Percentiles rank a stretch among this genome's conserved stretches.
Conservation (phyloP, 2,329 filamentous ascomycete species). For the Rutstroemia sp. region DNA sequence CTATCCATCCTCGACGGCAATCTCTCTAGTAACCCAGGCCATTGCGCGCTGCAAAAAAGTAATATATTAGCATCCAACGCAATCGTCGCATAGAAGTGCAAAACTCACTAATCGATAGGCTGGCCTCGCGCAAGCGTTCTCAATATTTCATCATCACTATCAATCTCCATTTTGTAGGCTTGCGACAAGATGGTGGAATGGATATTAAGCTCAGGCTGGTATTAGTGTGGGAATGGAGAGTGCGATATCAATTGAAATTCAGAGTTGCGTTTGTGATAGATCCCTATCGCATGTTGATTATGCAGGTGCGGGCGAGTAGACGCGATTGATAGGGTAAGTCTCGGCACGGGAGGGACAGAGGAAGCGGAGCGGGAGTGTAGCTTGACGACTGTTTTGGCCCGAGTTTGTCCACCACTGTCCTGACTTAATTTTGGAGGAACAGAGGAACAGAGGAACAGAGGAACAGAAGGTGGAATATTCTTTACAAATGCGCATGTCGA, state of each 20-base stretch:
- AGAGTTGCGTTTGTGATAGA: not conserved
- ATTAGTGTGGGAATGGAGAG: not conserved
- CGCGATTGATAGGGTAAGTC: no score
- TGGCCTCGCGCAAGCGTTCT: constrained; percentile 42
- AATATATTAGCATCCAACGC: not conserved
- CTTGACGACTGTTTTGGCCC: no score
- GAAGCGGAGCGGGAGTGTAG: no score
- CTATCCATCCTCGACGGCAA: constrained; percentile 33
- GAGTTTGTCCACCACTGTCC: no score
- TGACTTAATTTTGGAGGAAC: no score
- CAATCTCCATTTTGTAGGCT: constrained; percentile 44
- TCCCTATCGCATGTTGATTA: not conserved
- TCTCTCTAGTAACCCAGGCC: constrained; percentile 33
- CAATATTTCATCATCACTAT: constrained; percentile 38
- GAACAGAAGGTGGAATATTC: no score
- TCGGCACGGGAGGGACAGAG: no score
- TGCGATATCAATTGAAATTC: not conserved
- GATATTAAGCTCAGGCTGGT: not conserved
- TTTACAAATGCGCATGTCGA: no score
- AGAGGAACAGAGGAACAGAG: no score
- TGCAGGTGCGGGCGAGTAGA: not conserved
- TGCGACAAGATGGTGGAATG: constrained; percentile 19
- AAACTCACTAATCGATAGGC: constrained; percentile 47
- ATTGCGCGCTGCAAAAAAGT: constrained; percentile 11
- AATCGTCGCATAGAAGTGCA: not conserved